These are phyloP conservation scores for Candida sp. DNA, from an alignment of 1,139 yeast species.

Conservation along the genomic window DNA sequence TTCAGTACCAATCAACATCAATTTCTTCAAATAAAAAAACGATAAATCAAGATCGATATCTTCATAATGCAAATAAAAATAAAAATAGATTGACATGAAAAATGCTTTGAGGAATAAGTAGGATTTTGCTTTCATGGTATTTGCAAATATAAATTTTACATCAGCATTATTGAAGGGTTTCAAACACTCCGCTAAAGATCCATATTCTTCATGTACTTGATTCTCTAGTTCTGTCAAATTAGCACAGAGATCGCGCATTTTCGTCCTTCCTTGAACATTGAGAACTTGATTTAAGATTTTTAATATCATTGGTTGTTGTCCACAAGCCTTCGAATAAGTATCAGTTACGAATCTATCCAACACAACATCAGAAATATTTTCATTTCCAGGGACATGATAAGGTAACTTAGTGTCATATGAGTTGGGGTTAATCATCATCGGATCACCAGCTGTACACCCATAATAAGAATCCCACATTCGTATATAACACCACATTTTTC, in stretches of 20 bases:
- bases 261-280: conserved; percentile 18
- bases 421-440: conserved; percentile 24
- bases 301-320: not conserved
- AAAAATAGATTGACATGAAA: conserved; percentile 26
- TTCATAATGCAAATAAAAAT: conserved; percentile 31
- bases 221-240: conserved; percentile 19
- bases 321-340: not conserved
- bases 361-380: conserved; percentile 10
- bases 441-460: conserved; percentile 39
- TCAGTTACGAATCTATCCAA: conserved; percentile 12
- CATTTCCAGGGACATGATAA: conserved; percentile 9
- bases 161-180: conserved; percentile 12
- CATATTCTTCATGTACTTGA: conserved; percentile 14
- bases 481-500: conserved; percentile 51
- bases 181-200: conserved; percentile 19
- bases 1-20: conserved; percentile 19
- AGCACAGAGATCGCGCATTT: conserved; percentile 19
- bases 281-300: conserved; percentile 11
- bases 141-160: conserved; percentile 14
- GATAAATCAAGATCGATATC: conserved; percentile 16
- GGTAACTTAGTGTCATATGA: conserved; percentile 41
- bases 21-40: conserved; percentile 26
- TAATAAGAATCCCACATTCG: conserved; percentile 29
- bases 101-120: conserved; percentile 26
- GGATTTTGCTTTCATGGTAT: conserved; percentile 24